Evolutionary conservation across 1,284 basidiomycete species (phyloP), one percentile per base, ranked within the genome.

Genomic region (Papiliotrema flavescens): DNA sequence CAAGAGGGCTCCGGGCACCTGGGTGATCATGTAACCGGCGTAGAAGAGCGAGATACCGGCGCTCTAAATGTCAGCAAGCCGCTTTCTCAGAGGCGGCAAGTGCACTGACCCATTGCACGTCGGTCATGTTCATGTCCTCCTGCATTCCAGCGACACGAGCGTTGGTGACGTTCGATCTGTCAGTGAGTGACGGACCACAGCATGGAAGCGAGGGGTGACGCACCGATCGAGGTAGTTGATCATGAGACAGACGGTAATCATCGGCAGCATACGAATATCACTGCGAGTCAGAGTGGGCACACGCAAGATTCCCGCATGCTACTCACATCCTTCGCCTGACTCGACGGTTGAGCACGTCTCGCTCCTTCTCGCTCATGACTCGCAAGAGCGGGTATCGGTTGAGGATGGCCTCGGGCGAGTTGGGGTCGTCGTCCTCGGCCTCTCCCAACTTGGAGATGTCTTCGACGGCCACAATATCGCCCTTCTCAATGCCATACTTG

Each of bases 181-280:
- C 17, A 23, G 28, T 24, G n/a, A n/a, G n/a, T n/a, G n/a, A n/a
- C n/a, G n/a, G n/a, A n/a, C n/a, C n/a, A n/a, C n/a, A n/a, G n/a
- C 28, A 51, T 55, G 48, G 54, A 51, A n/a, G 51, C 54, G 39
- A 51, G 50, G 41, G 54, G 51, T 35, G n/a, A n/a, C n/a, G n/a
- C n/a, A n/a, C n/a, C 54, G 48, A 28, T 55, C 54, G 44, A 55
- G 54, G 44, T 55, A 55, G 54, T 55, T 57, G 55, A 57, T 57
- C 55, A 57, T 57, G 51, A 57, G 51, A 36, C 51, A 53, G 46
- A 57, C 35, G 23, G 55, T 57, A 20, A 57, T 28, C 17, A 42
- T 57, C 11, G 55, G 55, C 51, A 57, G 40, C 55, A 57, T 57
- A 3, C 55, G 51, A 19, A 45, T 19, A 32, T 57, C 55, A 36